Base-by-base conservation (phyloP, 2,329 filamentous ascomycete species). In the Fonsecaea erecta region DNA sequence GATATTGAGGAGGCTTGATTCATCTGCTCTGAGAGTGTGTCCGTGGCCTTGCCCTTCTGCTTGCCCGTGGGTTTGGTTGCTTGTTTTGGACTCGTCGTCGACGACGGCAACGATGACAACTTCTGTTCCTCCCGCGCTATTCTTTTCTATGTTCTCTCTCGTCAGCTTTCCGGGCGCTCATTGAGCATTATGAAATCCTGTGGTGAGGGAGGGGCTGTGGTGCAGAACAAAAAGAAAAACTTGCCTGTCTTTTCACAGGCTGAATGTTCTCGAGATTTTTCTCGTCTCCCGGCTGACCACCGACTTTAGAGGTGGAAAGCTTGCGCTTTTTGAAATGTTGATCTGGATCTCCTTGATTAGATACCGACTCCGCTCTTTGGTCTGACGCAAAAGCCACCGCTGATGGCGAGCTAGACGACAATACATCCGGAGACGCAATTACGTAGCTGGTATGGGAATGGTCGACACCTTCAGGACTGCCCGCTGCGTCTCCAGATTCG, bases 141-240 rank as follows among this genome's bases (percentile, higher is more conserved):
- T 48, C n/a, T 30, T 58, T 43, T 58, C 55, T 57, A 30, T 32
- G n/a, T n/a, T 7, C 8, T 14, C 12, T 14, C 7, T 21, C 24
- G 55, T 58, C 24, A 58, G 55, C 14, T 34, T 56, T 48, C 55
- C 34, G 40, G 16, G 18, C 16, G 24, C 14, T 9, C 40, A n/a
- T 58, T 58, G 16, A 58, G 37, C 16, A 43, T 16, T 7, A 32
- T 9, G 1, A 48, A 12, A 11, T 26, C 11, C 14, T 3, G 9
- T 40, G 2, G 2, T 3, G 3, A 8, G 37, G 14, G n/a, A 24
- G 12, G 18, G 11, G 9, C 21, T 24, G 43, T n/a, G n/a, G n/a
- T n/a, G n/a, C n/a, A n/a, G n/a, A n/a, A 11, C 1, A 2, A 43
- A 18, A 5, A 43, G 26, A 16, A n/a, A 3, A 6, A 58, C 55